Percentiles rank a stretch among this genome's conserved stretches.
Evolutionary conservation across 352 stramenopile species (phyloP).

Genomic region (Phytophthora syringae): DNA sequence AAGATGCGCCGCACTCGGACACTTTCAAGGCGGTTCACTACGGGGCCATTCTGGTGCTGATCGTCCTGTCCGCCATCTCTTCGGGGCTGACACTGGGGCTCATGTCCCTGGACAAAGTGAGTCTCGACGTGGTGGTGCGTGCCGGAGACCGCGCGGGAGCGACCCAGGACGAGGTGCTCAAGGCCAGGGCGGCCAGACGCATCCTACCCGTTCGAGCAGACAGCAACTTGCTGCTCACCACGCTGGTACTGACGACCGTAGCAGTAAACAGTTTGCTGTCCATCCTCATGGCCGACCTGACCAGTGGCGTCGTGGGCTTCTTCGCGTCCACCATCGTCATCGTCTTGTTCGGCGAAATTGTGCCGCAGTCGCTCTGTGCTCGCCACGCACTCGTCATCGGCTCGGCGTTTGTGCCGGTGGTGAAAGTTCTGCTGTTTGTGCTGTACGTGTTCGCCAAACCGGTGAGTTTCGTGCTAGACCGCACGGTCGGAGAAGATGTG

Average conservation of each 20-base stretch:
- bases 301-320: slow-evolving; percentile 91
- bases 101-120: slow-evolving; percentile 97
- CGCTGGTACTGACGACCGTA: slow-evolving; percentile 97
- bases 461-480: slow-evolving; percentile 92
- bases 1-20: too few species aligned
- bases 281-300: slow-evolving; percentile 96
- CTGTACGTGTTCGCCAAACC: slow-evolving; percentile 93
- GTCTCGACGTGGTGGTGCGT: slow-evolving; percentile 96
- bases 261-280: slow-evolving; percentile 97
- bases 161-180: slow-evolving; percentile 63
- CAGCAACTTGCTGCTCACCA: slow-evolving; percentile 98
- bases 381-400: slow-evolving; percentile 90
- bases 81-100: slow-evolving; percentile 96
- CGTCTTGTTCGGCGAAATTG: slow-evolving; percentile 95
- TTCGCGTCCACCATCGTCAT: slow-evolving; percentile 95
- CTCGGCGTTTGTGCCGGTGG: slow-evolving; percentile 84
- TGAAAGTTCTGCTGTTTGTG: slow-evolving; percentile 93
- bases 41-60: slow-evolving; percentile 58
- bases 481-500: slow-evolving; percentile 92
- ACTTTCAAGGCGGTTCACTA: slow-evolving; percentile 51
- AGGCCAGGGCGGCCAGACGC: slow-evolving; percentile 60
- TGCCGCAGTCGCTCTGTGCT: slow-evolving; percentile 93
- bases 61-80: slow-evolving; percentile 93
- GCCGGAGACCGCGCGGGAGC: slow-evolving; percentile 81
- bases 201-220: slow-evolving; percentile 91